Conservation (phyloP, 2,329 filamentous ascomycete genomes). For the Purpureocillium takamizusanense region DNA sequence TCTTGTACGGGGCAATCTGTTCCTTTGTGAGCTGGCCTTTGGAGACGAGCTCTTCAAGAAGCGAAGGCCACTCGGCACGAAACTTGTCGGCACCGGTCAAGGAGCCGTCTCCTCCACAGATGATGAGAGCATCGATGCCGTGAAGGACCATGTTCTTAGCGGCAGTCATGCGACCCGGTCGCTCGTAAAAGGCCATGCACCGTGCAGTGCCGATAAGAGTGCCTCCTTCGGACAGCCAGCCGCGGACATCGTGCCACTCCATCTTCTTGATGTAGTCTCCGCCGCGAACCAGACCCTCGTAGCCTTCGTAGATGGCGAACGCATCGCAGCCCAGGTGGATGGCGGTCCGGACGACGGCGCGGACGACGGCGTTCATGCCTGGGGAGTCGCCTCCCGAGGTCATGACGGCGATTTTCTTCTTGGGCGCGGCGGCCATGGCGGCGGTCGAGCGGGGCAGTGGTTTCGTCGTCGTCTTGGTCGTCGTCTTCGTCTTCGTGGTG, state of each 20-base stretch:
- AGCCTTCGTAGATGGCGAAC: constrained; percentile 84
- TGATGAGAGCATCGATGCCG: constrained; percentile 91
- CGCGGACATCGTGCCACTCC: constrained; percentile 88
- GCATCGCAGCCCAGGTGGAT: constrained; percentile 76
- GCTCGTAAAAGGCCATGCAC: constrained; percentile 86
- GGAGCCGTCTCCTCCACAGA: constrained; percentile 94
- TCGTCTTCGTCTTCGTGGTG: background rate
- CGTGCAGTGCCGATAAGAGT: constrained; percentile 93
- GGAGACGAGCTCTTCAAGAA: constrained; percentile 75
- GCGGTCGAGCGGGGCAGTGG: constrained; percentile 8
- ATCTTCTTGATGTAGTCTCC: constrained; percentile 82
- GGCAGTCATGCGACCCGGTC: constrained; percentile 70
- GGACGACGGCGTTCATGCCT: constrained; percentile 88
- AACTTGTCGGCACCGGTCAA: constrained; percentile 94
- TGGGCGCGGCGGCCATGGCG: constrained; percentile 31
- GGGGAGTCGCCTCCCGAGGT: constrained; percentile 91
- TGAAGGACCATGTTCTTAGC: constrained; percentile 91
- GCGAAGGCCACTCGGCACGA: constrained; percentile 80
- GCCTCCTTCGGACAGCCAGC: constrained; percentile 87
- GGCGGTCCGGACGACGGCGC: constrained; percentile 84
- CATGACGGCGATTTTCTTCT: constrained; percentile 77
- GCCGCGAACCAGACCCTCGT: constrained; percentile 87
- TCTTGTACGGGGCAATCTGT: constrained; percentile 67
- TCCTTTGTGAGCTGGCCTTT: constrained; percentile 60
- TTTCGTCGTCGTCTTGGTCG: constrained; percentile 1